Percentiles rank a stretch among this genome's conserved stretches.
Conservation (phyloP, 1,139 yeast species). For the Yamadazyma mexicana region DNA sequence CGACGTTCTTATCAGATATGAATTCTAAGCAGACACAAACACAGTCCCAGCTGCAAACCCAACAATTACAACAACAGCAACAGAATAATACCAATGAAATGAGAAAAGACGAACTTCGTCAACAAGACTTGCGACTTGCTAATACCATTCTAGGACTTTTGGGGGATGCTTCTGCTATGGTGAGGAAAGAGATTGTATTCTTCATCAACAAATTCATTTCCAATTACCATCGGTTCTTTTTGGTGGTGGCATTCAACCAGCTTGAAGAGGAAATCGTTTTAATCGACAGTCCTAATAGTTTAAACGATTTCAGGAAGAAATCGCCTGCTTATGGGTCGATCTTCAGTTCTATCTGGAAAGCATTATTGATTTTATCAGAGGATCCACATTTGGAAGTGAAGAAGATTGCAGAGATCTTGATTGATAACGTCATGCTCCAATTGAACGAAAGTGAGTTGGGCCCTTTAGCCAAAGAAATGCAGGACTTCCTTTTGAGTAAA, state of each 20-base stretch:
- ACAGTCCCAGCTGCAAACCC: conserved; percentile 18
- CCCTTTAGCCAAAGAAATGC: conserved; percentile 63
- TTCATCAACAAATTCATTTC: conserved; percentile 74
- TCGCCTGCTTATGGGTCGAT: conserved; percentile 84
- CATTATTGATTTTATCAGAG: conserved; percentile 73
- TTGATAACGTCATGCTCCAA: conserved; percentile 70
- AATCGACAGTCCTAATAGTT: conserved; percentile 58
- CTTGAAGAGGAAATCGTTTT: conserved; percentile 77
- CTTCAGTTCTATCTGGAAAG: conserved; percentile 87
- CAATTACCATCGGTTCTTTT: conserved; percentile 70
- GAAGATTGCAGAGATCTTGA: conserved; percentile 68
- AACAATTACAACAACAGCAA: conserved; percentile 24
- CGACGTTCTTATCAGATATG: conserved; percentile 61
- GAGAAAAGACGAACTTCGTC: conserved; percentile 48
- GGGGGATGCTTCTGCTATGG: conserved; percentile 88
- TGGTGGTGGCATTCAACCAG: conserved; percentile 86
- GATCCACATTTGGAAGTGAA: conserved; percentile 90
- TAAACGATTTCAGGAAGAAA: conserved; percentile 59
- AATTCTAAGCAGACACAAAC: conserved; percentile 21
- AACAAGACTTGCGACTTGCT: conserved; percentile 55
- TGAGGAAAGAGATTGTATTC: conserved; percentile 79
- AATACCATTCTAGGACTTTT: conserved; percentile 48
- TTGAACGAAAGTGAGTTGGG: conserved; percentile 69
- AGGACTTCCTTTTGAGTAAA: conserved; percentile 58
- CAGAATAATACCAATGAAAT: conserved; percentile 21